Evolutionary conservation across 345 rosid genomes (phyloP).

Genomic region (Gossypium sturtianum): DNA sequence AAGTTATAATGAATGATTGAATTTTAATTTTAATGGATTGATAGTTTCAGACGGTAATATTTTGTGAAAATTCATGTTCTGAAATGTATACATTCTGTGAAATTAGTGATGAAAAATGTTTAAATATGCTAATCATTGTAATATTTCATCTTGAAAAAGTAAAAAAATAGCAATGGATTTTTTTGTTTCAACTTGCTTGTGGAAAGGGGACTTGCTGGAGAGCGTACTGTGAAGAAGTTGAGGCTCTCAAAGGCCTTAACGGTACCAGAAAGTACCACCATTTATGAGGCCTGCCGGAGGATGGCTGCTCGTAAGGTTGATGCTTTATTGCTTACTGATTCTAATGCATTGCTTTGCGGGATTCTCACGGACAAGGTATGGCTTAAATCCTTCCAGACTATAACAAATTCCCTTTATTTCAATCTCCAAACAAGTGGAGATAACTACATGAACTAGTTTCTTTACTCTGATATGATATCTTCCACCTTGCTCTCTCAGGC

Average conservation of each 20-base stretch:
- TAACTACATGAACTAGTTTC: neutral
- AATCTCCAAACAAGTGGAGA: neutral
- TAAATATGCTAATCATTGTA: neutral
- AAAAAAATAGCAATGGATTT: neutral
- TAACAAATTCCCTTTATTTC: neutral
- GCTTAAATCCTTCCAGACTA: neutral
- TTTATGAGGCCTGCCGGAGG: slow-evolving; percentile 83
- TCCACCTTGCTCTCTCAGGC: neutral
- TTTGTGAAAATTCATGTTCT: neutral
- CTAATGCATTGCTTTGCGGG: slow-evolving; percentile 94
- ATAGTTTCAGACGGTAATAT: neutral
- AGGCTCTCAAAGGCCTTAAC: slow-evolving; percentile 91
- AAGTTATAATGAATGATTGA: neutral
- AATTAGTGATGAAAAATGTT: neutral
- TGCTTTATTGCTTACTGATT: slow-evolving; percentile 86
- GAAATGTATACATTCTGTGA: neutral
- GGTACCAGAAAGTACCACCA: slow-evolving; percentile 71
- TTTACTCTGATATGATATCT: neutral
- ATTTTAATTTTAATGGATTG: neutral
- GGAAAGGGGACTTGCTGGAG: slow-evolving; percentile 78
- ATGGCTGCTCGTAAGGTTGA: slow-evolving; percentile 96
- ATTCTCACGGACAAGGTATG: slow-evolving; percentile 95
- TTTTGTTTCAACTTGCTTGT: slow-evolving; percentile 5
- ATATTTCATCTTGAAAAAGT: neutral
- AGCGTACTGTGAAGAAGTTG: slow-evolving; percentile 86